Base-by-base conservation (phyloP, 176 grass and related monocot species). In the Thinopyrum elongatum region DNA sequence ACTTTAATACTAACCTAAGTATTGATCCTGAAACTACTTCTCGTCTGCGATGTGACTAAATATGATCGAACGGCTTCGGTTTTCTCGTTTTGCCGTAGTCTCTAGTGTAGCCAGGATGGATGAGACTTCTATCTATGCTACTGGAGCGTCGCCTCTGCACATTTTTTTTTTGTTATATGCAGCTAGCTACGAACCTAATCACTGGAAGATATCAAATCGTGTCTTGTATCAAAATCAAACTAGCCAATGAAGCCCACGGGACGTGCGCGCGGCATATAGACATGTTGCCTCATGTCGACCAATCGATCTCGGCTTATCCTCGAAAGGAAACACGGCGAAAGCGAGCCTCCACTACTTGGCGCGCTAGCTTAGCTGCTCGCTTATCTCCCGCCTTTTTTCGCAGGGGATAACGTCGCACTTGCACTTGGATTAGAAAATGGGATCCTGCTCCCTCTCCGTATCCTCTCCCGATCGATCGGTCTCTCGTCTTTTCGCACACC, bases 381-480 rank as follows among this genome's bases (percentile, higher is more conserved):
- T 79, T 67, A 33, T 46, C 79, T 65, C 51, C 22, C 10, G 10
- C 30, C 65, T 29, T 35, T 85, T 82, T 71, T 41, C 38, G 55
- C 65, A n/a, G 22, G 72, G 49, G 80, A 76, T 63, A 88, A 22
- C 78, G 29, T 71, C 70, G 79, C 89, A 83, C 84, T 82, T 77
- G 78, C 88, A 82, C 84, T 83, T 78, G 47, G 38, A 87, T 87
- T 87, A 90, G 42, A 79, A 80, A 83, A 90, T 16, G 19, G 63
- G 47, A 76, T 76, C 72, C 31, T 49, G 27, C 14, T 2, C 59
- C 19, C 26, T 3, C 22, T 33, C 25, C 76, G 88, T 68, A 85
- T 81, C 78, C 41, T 14, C 26, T 65, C 41, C 41, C 26, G 26
- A 76, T 35, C 74, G 81, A 79, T 73, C 35, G 42, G 44, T 47